Percentiles rank a stretch among this genome's conserved stretches.
These are phyloP conservation scores for Fraxinus velutina DNA, from an alignment of 305 asterid species.

Conservation along the genomic window DNA sequence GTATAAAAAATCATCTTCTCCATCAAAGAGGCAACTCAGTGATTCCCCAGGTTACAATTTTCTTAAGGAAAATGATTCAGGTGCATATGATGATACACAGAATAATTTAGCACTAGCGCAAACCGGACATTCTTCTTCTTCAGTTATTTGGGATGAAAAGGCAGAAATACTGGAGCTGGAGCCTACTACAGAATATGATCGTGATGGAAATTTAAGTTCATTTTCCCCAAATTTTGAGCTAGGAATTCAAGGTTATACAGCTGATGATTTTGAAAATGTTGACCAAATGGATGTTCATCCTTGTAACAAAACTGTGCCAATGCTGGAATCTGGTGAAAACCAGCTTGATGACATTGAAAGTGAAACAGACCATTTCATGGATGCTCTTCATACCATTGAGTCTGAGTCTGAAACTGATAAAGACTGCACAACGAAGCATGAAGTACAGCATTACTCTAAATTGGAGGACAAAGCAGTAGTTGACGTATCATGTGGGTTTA, in stretches of 20 bases:
- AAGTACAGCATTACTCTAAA: slow-evolving; percentile 34
- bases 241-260: slow-evolving; percentile 28
- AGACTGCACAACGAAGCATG: slow-evolving; percentile 50
- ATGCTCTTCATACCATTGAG: slow-evolving; percentile 84
- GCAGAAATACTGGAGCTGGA: slow-evolving; percentile 33
- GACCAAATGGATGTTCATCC: slow-evolving; percentile 29
- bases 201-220: slow-evolving; percentile 35
- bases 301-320: slow-evolving; percentile 28
- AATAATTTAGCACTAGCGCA: slow-evolving; percentile 46
- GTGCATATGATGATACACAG: slow-evolving; percentile 38
- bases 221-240: slow-evolving; percentile 32
- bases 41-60: slow-evolving; percentile 47
- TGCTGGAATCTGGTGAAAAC: slow-evolving; percentile 28
- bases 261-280: slow-evolving; percentile 33
- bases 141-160: slow-evolving; percentile 57
- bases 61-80: slow-evolving; percentile 41
- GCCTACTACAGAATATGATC: slow-evolving; percentile 28
- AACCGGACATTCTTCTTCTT: slow-evolving; percentile 47
- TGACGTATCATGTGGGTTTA: slow-evolving; percentile 24
- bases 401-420: slow-evolving; percentile 73
- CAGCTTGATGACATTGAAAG: slow-evolving; percentile 60
- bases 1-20: slow-evolving; percentile 31
- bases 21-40: slow-evolving; percentile 41
- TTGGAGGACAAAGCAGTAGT: slow-evolving; percentile 40
- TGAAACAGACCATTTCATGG: slow-evolving; percentile 72